Evolutionary conservation across 768 basidiomycete genomes (phyloP).

Genomic region (Aureoboletus auriporus): DNA sequence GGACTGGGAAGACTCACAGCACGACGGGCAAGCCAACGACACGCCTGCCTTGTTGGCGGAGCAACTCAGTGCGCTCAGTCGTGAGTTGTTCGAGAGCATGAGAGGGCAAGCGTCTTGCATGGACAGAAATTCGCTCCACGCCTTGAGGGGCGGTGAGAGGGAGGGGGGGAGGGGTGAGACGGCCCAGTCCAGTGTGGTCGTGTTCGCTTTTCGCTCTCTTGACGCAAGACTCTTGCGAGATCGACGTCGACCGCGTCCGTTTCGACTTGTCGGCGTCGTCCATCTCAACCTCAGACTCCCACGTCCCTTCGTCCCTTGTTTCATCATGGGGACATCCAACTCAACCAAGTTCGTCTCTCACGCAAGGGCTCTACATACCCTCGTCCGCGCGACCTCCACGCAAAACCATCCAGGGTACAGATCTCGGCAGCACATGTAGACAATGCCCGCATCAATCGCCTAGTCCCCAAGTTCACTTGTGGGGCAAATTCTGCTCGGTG

Average conservation of each 20-base stretch:
- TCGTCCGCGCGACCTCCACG: conserved; percentile 12
- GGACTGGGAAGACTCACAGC: conserved; percentile 17
- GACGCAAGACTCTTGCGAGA: not conserved
- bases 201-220: conserved; percentile 24
- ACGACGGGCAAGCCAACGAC: conserved; percentile 24
- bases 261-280: conserved; percentile 11
- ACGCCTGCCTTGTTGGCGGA: conserved; percentile 18
- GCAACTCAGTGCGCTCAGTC: conserved; percentile 14
- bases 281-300: conserved; percentile 11
- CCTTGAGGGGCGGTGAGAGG: conserved; percentile 20
- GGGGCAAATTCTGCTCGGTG: conserved; percentile 9
- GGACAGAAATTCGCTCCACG: conserved; percentile 25
- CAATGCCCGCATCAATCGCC: not conserved
- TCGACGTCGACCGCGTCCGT: conserved; percentile 7
- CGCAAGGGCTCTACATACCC: conserved; percentile 3
- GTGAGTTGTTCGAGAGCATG: conserved; percentile 12
- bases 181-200: not conserved
- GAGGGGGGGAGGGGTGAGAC: conserved; percentile 9
- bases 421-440: not conserved
- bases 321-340: no score
- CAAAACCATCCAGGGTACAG: conserved; percentile 9
- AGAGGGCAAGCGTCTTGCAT: conserved; percentile 7
- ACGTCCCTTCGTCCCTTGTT: no score
- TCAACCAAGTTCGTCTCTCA: no score
- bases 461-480: not conserved